A percentile compares a stretch with the other conserved stretches of the same genome.
Evolutionary conservation across 2,329 filamentous ascomycete genomes (phyloP).

Genomic region (Arthrobotrys musiformis): DNA sequence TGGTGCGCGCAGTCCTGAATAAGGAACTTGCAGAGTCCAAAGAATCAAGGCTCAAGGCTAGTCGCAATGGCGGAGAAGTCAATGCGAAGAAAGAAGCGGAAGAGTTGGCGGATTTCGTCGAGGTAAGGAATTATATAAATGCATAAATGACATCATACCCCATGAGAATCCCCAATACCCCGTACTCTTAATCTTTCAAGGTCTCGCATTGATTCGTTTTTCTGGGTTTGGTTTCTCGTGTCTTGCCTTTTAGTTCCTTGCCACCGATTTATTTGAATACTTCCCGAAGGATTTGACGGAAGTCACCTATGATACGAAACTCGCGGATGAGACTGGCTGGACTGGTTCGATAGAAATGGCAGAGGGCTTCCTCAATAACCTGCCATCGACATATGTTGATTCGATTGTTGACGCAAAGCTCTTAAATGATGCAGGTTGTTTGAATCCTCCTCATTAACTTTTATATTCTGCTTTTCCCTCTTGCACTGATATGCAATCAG

Average conservation of each 20-base stretch:
- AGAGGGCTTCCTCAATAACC: slow-evolving; percentile 46
- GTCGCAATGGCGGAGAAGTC: slow-evolving; percentile 47
- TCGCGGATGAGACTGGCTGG: slow-evolving; percentile 42
- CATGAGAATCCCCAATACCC: background rate
- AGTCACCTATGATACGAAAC: slow-evolving; percentile 47
- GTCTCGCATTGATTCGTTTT: slow-evolving; percentile 33
- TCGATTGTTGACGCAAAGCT: slow-evolving; percentile 51
- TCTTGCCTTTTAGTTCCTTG: slow-evolving; percentile 42
- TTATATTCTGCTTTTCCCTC: too few species aligned
- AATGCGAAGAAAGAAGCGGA: slow-evolving; percentile 49
- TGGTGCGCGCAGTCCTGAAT: slow-evolving; percentile 51
- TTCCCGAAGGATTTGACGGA: slow-evolving; percentile 46
- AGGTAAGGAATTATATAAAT: slow-evolving; percentile 37
- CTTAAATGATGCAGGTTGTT: slow-evolving; percentile 51
- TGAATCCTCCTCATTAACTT: background rate
- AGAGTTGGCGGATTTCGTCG: slow-evolving; percentile 48
- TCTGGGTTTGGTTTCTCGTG: slow-evolving; percentile 2
- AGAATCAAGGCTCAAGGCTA: slow-evolving; percentile 40
- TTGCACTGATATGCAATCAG: background rate
- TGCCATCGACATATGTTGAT: slow-evolving; percentile 49
- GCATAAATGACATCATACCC: background rate
- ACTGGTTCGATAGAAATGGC: slow-evolving; percentile 44
- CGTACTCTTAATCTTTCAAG: background rate
- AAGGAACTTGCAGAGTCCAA: slow-evolving; percentile 53
- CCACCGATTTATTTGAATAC: slow-evolving; percentile 53